These are phyloP conservation scores for Aspergillus uvarum DNA, from an alignment of 2,329 filamentous ascomycete genomes.

Conservation along the genomic window DNA sequence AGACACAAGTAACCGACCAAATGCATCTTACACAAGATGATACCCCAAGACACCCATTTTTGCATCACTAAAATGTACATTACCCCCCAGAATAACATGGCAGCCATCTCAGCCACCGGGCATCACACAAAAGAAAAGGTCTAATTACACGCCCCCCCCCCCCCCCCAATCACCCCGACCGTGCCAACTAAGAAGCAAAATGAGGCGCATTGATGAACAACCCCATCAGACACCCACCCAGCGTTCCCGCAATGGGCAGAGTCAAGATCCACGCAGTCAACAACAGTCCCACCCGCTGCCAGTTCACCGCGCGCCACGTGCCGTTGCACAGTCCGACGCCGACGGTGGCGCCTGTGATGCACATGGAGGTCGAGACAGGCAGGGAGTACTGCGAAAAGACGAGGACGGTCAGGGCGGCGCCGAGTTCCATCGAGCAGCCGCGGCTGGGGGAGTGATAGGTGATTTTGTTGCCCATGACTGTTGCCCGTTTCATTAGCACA, in stretches of 20 bases:
- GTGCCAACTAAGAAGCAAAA: slow-evolving; percentile 34
- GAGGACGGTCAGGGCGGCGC: slow-evolving; percentile 72
- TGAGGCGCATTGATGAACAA: slow-evolving; percentile 60
- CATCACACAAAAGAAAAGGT: not conserved
- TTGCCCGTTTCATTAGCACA: slow-evolving; percentile 19
- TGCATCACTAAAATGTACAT: too few species aligned
- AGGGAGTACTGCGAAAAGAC: slow-evolving; percentile 74
- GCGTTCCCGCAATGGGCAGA: slow-evolving; percentile 61
- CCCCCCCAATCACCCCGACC: too few species aligned
- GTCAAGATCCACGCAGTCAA: slow-evolving; percentile 67
- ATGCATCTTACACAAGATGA: too few species aligned
- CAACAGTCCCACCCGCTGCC: slow-evolving; percentile 67
- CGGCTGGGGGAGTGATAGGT: slow-evolving; percentile 65
- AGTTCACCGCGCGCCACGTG: slow-evolving; percentile 71
- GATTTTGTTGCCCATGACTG: slow-evolving; percentile 79
- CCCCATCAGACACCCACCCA: slow-evolving; percentile 56
- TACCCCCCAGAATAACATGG: slow-evolving; percentile 18
- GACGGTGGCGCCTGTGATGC: slow-evolving; percentile 76
- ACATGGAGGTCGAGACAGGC: slow-evolving; percentile 75
- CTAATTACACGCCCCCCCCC: not conserved
- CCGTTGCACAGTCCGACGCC: slow-evolving; percentile 78
- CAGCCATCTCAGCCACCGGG: not conserved
- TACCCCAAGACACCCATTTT: too few species aligned
- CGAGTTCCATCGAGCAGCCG: slow-evolving; percentile 74
- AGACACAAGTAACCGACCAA: too few species aligned